A percentile compares a stretch with the other conserved stretches of the same genome.
Conservation (phyloP, 305 asterid genomes). For the Solanum hybrid region DNA sequence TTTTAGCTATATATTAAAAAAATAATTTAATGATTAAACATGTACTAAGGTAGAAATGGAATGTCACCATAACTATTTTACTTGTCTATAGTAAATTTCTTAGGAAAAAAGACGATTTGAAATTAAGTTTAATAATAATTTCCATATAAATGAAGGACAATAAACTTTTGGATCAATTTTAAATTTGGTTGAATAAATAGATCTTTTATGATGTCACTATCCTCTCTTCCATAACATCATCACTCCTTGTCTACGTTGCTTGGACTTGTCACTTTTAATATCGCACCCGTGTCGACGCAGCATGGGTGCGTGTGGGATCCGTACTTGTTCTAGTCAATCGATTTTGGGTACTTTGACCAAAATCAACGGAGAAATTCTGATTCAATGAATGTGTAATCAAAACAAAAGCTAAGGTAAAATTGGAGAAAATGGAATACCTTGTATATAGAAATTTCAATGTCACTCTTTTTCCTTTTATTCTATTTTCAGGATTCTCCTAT, state of each 20-base stretch:
- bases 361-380: not conserved
- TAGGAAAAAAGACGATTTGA: not conserved
- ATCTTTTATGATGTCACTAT: not conserved
- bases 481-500: not conserved
- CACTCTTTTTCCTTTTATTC: not conserved
- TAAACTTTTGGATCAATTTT: not conserved
- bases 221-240: not conserved
- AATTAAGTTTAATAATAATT: not conserved
- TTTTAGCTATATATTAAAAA: not conserved
- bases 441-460: not conserved
- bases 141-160: not conserved
- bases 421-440: not conserved
- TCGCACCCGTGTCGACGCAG: not conserved
- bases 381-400: not conserved
- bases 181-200: not conserved
- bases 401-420: not conserved
- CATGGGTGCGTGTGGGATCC: not conserved
- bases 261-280: not conserved
- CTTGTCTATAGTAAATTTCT: not conserved
- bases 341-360: not conserved
- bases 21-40: not conserved
- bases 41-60: not conserved
- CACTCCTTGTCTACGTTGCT: not conserved
- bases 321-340: not conserved
- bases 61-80: not conserved